Evolutionary conservation across 2,329 filamentous ascomycete species (phyloP).

Genomic region (Aaosphaeria pasadenensis): DNA sequence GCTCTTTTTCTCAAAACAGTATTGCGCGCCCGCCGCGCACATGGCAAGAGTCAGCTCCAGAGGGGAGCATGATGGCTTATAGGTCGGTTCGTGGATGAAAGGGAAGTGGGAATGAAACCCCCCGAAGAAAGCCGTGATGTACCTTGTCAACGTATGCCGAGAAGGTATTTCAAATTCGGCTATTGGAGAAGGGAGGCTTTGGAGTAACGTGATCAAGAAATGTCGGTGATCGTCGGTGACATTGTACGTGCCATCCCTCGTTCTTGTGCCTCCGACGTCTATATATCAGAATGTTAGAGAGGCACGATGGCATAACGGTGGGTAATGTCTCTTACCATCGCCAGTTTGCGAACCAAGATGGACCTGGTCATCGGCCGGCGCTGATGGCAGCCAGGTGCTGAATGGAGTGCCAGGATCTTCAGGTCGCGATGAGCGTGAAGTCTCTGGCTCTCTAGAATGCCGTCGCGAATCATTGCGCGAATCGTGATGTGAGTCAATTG

Average conservation of each 20-base stretch:
- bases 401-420: slow-evolving; percentile 30
- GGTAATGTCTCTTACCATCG: slow-evolving; percentile 9
- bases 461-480: slow-evolving; percentile 5
- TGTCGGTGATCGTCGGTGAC: slow-evolving; percentile 24
- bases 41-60: slow-evolving; percentile 31
- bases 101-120: slow-evolving; percentile 34
- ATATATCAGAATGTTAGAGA: neutral
- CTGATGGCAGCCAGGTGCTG: slow-evolving; percentile 28
- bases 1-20: slow-evolving; percentile 30
- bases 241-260: slow-evolving; percentile 18
- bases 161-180: slow-evolving; percentile 27
- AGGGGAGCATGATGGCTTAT: slow-evolving; percentile 25
- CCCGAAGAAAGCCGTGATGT: slow-evolving; percentile 28
- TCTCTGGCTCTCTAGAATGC: slow-evolving; percentile 15
- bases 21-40: slow-evolving; percentile 31
- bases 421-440: slow-evolving; percentile 11
- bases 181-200: slow-evolving; percentile 16
- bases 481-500: slow-evolving; percentile 14
- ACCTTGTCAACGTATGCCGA: slow-evolving; percentile 25
- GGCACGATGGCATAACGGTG: too few species aligned
- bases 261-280: slow-evolving; percentile 16
- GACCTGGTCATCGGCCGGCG: slow-evolving; percentile 24
- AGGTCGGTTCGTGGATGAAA: slow-evolving; percentile 32
- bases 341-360: slow-evolving; percentile 15
- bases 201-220: slow-evolving; percentile 17